phyloP scores from a whole-genome alignment of 495 filamentous ascomycete genomes.

The Xylaria bambusicola region DNA sequence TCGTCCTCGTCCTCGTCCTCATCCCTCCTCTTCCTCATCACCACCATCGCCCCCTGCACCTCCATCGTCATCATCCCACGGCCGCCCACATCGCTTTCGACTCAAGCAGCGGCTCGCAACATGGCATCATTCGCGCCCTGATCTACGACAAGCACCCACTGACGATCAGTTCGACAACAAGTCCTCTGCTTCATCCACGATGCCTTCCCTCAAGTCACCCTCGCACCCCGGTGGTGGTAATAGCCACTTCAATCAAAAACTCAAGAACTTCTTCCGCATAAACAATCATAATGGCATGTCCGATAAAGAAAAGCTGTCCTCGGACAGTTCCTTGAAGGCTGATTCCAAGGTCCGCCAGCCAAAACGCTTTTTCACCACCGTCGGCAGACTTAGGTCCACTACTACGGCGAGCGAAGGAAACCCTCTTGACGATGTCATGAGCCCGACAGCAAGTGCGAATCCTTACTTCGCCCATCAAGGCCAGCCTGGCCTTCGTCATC shows the following conservation, averaged over 20 bases:
- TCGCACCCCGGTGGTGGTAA: slow-evolving; percentile 46
- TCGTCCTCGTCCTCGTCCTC: slow-evolving; percentile 15
- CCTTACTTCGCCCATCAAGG: slow-evolving; percentile 98
- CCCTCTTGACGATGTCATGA: slow-evolving; percentile 80
- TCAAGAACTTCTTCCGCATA: slow-evolving; percentile 98
- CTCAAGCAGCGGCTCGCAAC: slow-evolving; percentile 34
- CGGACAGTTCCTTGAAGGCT: slow-evolving; percentile 41
- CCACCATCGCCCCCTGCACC: slow-evolving; percentile 29
- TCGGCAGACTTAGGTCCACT: slow-evolving; percentile 75
- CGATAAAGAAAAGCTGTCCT: slow-evolving; percentile 45
- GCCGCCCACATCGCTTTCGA: slow-evolving; percentile 29
- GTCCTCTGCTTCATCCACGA: slow-evolving; percentile 18
- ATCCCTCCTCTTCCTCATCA: slow-evolving; percentile 21
- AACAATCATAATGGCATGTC: slow-evolving; percentile 59
- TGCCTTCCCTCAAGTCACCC: slow-evolving; percentile 34
- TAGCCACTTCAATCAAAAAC: slow-evolving; percentile 77
- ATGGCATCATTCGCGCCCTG: slow-evolving; percentile 36
- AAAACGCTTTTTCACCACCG: slow-evolving; percentile 69
- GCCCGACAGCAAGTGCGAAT: slow-evolving; percentile 92
- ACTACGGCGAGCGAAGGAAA: slow-evolving; percentile 95
- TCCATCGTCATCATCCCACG: slow-evolving; percentile 27
- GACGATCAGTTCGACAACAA: slow-evolving; percentile 2
- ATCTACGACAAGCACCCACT: slow-evolving; percentile 21
- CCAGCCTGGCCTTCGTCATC: slow-evolving; percentile 86
- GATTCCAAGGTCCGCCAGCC: slow-evolving; percentile 76